Evolutionary conservation across 495 filamentous ascomycete species (phyloP).

Genomic region (Penicillium malachiteum): DNA sequence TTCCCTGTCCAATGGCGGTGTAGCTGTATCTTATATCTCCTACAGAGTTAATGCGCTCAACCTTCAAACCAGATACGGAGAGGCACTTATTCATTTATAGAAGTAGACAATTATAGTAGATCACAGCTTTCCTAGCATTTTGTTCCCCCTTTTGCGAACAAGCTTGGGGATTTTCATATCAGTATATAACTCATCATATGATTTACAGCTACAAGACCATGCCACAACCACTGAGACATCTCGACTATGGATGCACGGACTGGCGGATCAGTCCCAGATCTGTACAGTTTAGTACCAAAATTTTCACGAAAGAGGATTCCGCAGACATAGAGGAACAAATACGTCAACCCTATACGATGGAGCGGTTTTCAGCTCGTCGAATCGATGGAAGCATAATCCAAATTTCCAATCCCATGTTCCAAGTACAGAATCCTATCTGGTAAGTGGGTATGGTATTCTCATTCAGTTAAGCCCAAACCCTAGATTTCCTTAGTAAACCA

Average conservation of each 20-base stretch:
- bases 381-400: slow-evolving; percentile 33
- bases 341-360: slow-evolving; percentile 25
- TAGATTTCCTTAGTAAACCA: slow-evolving; percentile 28
- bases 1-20: too few species aligned
- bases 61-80: too few species aligned
- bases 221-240: slow-evolving; percentile 27
- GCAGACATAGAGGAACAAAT: slow-evolving; percentile 39
- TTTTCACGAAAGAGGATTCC: slow-evolving; percentile 38
- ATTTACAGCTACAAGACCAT: slow-evolving; percentile 24
- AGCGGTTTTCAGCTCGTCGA: slow-evolving; percentile 36
- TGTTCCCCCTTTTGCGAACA: too few species aligned
- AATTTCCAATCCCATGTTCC: slow-evolving; percentile 40
- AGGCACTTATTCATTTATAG: too few species aligned
- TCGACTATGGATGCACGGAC: slow-evolving; percentile 34
- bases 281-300: slow-evolving; percentile 36
- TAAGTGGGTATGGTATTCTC: slow-evolving; percentile 27
- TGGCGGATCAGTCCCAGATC: slow-evolving; percentile 37
- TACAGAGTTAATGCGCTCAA: too few species aligned
- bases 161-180: too few species aligned
- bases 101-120: too few species aligned
- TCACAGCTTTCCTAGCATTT: too few species aligned
- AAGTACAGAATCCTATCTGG: slow-evolving; percentile 40
- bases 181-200: slow-evolving; percentile 20
- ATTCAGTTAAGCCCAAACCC: too few species aligned
- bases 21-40: too few species aligned